Percentiles rank a stretch among this genome's conserved stretches.
These are phyloP conservation scores for Pseudonectria foliicola DNA, from an alignment of 2,329 filamentous ascomycete species.

Conservation along the genomic window DNA sequence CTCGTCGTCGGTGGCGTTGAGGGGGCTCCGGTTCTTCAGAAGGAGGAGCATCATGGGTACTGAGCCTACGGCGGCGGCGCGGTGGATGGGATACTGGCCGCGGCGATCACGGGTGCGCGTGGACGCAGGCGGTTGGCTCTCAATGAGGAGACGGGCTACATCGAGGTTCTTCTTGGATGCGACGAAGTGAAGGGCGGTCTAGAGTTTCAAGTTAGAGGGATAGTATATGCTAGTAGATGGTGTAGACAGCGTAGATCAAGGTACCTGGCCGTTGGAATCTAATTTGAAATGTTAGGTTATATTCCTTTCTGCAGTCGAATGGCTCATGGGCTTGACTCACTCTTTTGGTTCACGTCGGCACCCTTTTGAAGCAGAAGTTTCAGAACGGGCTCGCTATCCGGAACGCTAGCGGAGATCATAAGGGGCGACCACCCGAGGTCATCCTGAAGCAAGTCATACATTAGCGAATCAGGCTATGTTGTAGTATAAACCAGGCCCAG, in stretches of 20 bases:
- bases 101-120: conserved; percentile 76
- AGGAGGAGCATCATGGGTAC: conserved; percentile 80
- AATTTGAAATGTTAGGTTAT: conserved; percentile 1
- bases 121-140: conserved; percentile 61
- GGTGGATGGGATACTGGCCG: conserved; percentile 84
- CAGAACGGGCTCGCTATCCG: conserved; percentile 63
- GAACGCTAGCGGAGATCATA: conserved; percentile 74
- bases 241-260: background rate
- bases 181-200: conserved; percentile 88
- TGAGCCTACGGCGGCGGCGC: conserved; percentile 83
- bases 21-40: conserved; percentile 67
- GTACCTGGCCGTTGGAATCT: conserved; percentile 61
- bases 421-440: conserved; percentile 75
- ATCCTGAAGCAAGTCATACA: conserved; percentile 41
- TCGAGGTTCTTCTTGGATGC: conserved; percentile 86
- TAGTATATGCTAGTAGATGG: background rate
- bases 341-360: conserved; percentile 68
- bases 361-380: conserved; percentile 60
- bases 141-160: conserved; percentile 68
- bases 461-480: background rate
- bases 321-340: conserved; percentile 29
- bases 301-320: background rate
- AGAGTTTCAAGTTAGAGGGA: conserved; percentile 1
- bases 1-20: conserved; percentile 75
- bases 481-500: too few species aligned